Evolutionary conservation across 2,329 filamentous ascomycete genomes (phyloP).

Genomic region (Aspergillus nomiae): DNA sequence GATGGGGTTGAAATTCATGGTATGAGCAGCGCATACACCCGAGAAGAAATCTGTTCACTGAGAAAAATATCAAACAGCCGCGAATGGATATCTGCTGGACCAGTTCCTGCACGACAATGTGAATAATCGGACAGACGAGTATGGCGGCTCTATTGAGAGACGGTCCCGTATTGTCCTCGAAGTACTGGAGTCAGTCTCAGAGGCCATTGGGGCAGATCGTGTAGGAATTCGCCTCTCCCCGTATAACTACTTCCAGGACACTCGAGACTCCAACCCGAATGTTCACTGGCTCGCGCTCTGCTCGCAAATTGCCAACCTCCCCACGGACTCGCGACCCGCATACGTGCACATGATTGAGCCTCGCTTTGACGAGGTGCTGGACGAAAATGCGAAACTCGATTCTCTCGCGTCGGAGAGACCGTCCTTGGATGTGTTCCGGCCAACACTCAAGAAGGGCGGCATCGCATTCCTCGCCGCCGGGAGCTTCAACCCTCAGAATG

Average conservation of each 20-base stretch:
- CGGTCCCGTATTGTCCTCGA: slow-evolving; percentile 56
- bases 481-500: background rate
- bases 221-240: slow-evolving; percentile 63
- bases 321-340: background rate
- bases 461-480: background rate
- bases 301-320: background rate
- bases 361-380: background rate
- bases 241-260: slow-evolving; percentile 28
- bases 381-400: background rate
- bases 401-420: background rate
- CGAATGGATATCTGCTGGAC: slow-evolving; percentile 66
- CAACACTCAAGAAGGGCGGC: background rate
- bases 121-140: slow-evolving; percentile 57
- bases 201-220: slow-evolving; percentile 49
- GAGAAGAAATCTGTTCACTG: background rate
- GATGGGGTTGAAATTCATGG: slow-evolving; percentile 53
- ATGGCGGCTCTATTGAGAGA: slow-evolving; percentile 53
- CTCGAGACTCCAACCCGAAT: background rate
- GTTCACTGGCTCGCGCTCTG: background rate
- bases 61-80: background rate
- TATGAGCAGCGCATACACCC: background rate
- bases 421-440: background rate
- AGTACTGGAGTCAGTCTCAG: slow-evolving; percentile 53
- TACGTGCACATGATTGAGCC: background rate
- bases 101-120: slow-evolving; percentile 64